Base-by-base conservation (phyloP, 2,329 filamentous ascomycete species). In the Arthrinium phaeospermum region DNA sequence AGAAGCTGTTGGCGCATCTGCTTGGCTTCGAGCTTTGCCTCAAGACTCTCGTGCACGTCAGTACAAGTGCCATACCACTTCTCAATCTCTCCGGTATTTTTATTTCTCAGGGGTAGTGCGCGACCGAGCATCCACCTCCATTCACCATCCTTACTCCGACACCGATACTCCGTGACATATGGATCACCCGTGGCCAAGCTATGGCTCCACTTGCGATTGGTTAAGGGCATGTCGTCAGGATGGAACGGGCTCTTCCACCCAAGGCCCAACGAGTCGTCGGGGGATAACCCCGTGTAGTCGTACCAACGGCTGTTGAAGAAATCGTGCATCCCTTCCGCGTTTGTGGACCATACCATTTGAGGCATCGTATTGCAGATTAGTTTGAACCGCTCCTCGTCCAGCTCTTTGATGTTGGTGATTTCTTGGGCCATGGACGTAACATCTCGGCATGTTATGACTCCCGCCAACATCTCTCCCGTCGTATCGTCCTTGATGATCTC, bases 1-100 rank as follows among this genome's bases (percentile, higher is more conserved):
- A 91, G 85, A 0, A 96, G 85, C 78, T 94, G 92, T 76, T 92
- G 89, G n/a, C 91, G 87, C 24, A 89, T 92, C 72, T 90, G 87
- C 73, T 90, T 90, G 22, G 91, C 91, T 68, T 87, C 87, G 73
- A 92, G 86, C 73, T 92, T 91, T 19, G 91, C 88, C 77, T 93
- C 87, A 3, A 95, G 91, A 61, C 91, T 86, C 74, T 95, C 92
- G 77, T 95, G 91, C 24, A 95, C 92, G 75, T 96, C 93, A 16
- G 93, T 95, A 77, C 91, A 94, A 0, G 92, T 94, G 22, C 86
- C 93, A 76, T 93, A 94, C 93, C 93, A 95, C 78, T 93, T 94
- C 72, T 93, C 86, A 68, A 95, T 94, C 68, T 87, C 84, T 1
- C 92, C 92, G 0, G 89, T 89, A 64, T 91, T 87, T 74, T 87